Evolutionary conservation across 768 basidiomycete genomes (phyloP).

Genomic region (Ramaria rubella): DNA sequence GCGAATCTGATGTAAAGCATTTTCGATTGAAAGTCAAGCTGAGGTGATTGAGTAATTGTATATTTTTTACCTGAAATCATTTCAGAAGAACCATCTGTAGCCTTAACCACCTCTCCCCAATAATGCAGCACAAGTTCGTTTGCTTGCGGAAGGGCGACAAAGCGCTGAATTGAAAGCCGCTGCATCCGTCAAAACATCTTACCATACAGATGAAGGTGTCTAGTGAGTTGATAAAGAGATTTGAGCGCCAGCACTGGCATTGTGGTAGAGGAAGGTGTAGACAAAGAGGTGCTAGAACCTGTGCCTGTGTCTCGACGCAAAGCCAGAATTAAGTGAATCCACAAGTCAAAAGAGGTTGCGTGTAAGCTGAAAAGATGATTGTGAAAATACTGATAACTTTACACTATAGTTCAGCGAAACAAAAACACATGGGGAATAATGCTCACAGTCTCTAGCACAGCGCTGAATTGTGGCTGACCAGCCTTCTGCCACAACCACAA

Average conservation of each 20-base stretch:
- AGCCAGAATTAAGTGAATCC: slow-evolving; percentile 45
- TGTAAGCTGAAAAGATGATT: slow-evolving; percentile 1
- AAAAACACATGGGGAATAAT: slow-evolving; percentile 38
- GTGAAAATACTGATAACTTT: not conserved
- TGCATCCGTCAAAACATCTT: slow-evolving; percentile 77
- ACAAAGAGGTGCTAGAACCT: not conserved
- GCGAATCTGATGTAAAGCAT: slow-evolving; percentile 47
- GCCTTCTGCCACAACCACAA: slow-evolving; percentile 62
- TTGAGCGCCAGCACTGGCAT: slow-evolving; percentile 26
- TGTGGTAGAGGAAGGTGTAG: slow-evolving; percentile 21
- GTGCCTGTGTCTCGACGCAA: slow-evolving; percentile 21
- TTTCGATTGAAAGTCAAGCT: not conserved
- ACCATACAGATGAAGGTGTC: slow-evolving; percentile 65
- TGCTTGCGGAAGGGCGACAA: slow-evolving; percentile 57
- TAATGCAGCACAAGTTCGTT: slow-evolving; percentile 69
- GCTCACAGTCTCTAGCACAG: slow-evolving; percentile 27
- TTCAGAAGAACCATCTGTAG: slow-evolving; percentile 48
- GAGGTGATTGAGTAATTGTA: not conserved
- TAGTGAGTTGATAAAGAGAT: slow-evolving; percentile 53
- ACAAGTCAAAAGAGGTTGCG: slow-evolving; percentile 42
- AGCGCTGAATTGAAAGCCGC: slow-evolving; percentile 50
- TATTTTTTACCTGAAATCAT: slow-evolving; percentile 48
- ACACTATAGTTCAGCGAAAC: not conserved
- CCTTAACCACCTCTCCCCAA: slow-evolving; percentile 72
- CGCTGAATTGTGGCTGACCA: slow-evolving; percentile 35